These are phyloP conservation scores for Zangia roseola DNA, from an alignment of 768 basidiomycete genomes.

Conservation along the genomic window DNA sequence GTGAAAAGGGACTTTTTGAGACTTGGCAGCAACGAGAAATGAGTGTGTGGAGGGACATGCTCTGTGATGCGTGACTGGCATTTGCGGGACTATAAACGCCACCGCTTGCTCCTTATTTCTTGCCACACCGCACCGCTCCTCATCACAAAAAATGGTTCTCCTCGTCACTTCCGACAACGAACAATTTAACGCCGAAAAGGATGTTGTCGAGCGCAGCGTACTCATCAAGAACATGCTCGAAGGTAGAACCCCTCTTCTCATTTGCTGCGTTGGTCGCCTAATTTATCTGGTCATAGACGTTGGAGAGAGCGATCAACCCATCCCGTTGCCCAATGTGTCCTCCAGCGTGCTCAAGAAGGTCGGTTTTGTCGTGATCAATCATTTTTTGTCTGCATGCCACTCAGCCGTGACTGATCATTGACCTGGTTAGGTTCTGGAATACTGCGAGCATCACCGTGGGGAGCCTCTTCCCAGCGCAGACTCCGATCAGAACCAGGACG, in stretches of 20 bases:
- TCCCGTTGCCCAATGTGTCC: constrained; percentile 92
- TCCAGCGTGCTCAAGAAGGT: constrained; percentile 94
- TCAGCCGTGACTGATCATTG: constrained; percentile 1
- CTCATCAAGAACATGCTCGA: constrained; percentile 99
- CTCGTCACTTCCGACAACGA: constrained; percentile 96
- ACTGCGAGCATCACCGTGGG: constrained; percentile 98
- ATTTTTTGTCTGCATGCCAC: not conserved
- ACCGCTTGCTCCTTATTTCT: not conserved
- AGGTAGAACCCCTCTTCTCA: constrained; percentile 46
- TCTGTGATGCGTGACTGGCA: constrained; percentile 13
- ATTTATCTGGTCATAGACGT: constrained; percentile 57
- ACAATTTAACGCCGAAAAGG: constrained; percentile 88
- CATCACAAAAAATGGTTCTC: constrained; percentile 65
- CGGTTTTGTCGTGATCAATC: constrained; percentile 9
- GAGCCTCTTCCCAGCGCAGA: constrained; percentile 92
- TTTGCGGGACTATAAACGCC: constrained; percentile 13
- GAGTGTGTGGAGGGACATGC: constrained; percentile 27
- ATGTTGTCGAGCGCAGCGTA: constrained; percentile 92
- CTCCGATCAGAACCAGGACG: constrained; percentile 79
- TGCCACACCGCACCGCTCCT: constrained; percentile 9
- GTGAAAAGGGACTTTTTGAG: constrained; percentile 50
- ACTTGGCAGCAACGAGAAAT: constrained; percentile 43
- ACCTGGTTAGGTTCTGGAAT: constrained; percentile 82
- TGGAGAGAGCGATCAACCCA: constrained; percentile 91
- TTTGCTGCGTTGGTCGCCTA: not conserved